Percentiles rank a stretch among this genome's conserved stretches.
These are phyloP conservation scores for Drechslerella coelobrocha DNA, from an alignment of 2,329 filamentous ascomycete genomes.

Conservation along the genomic window DNA sequence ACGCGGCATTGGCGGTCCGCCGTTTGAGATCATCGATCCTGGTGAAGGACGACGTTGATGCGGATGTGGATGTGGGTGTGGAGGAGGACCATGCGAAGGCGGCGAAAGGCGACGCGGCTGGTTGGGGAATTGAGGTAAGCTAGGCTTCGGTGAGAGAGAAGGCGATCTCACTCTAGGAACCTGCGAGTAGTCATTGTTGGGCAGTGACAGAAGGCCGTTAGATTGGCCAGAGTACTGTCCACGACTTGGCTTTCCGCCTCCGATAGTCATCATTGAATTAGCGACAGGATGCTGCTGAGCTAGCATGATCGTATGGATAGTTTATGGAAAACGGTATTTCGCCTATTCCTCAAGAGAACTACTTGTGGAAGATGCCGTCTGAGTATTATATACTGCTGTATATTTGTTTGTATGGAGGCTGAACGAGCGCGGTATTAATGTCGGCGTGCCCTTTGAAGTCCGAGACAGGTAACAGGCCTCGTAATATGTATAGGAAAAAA, in stretches of 20 bases:
- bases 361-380: background rate
- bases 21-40: conserved; percentile 18
- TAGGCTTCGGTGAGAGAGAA: conserved; percentile 40
- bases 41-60: conserved; percentile 29
- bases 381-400: conserved; percentile 8
- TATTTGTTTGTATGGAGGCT: conserved; percentile 9
- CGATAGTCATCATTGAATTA: conserved; percentile 29
- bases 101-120: conserved; percentile 24
- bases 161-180: conserved; percentile 22
- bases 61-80: conserved; percentile 3
- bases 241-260: conserved; percentile 18
- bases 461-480: conserved; percentile 3
- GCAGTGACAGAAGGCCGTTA: conserved; percentile 23
- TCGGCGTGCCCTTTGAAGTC: conserved; percentile 4
- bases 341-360: no score
- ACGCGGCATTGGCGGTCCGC: conserved; percentile 17
- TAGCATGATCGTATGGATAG: conserved; percentile 22
- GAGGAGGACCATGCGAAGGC: conserved; percentile 13
- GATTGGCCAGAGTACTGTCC: conserved; percentile 34
- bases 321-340: background rate
- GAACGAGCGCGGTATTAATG: conserved; percentile 15
- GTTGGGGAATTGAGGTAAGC: conserved; percentile 26
- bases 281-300: conserved; percentile 19
- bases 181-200: conserved; percentile 21
- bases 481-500: background rate